Evolutionary conservation across 148 eudicot genomes (phyloP), one percentile per base, ranked within the genome.

Genomic region (Linanthus parryae): DNA sequence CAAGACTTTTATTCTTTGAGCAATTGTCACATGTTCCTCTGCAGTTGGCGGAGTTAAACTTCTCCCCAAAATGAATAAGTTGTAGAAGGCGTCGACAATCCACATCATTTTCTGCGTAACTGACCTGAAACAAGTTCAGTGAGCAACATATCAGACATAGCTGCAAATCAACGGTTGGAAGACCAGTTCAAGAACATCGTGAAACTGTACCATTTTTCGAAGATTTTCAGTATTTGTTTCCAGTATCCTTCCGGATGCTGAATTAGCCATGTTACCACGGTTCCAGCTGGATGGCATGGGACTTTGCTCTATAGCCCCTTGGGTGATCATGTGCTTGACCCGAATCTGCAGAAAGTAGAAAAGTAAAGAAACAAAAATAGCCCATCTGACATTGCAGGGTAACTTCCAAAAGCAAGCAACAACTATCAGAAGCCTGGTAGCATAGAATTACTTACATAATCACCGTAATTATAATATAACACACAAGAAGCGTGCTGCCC

Each of bases 21-120:
- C 98, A 92, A 67, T 92, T 92, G 68, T 92, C 98, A 65, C 98
- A 92, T 59, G 94, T 92, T 71, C 71, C 73, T 30, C 51, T 51
- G 65, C 98, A 92, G 62, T 70, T 63, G 29, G 54, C 31, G 48
- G 98, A 68, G 62, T 79, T 73, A 72, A 92, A 92, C 7, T 81
- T 84, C 61, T 92, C 98, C 49, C 90, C 98, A 57, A 92, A 87
- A 74, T 92, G 98, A 58, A 81, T 66, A 61, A 92, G 90, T 63
- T 92, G 98, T 50, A 83, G 82, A 57, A 84, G 70, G 58, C 98
- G 94, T 49, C 98, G 79, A 59, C 98, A 92, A 63, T 87, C 98
- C 52, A 87, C 94, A 47, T 92, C 84, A 66, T 92, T 92, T 61
- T 92, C 98, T 59, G 83, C 68, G 65, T 91, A 91, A 68, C 94